phyloP scores from a whole-genome alignment of 2,329 filamentous ascomycete genomes.

The Geosmithia flava region DNA sequence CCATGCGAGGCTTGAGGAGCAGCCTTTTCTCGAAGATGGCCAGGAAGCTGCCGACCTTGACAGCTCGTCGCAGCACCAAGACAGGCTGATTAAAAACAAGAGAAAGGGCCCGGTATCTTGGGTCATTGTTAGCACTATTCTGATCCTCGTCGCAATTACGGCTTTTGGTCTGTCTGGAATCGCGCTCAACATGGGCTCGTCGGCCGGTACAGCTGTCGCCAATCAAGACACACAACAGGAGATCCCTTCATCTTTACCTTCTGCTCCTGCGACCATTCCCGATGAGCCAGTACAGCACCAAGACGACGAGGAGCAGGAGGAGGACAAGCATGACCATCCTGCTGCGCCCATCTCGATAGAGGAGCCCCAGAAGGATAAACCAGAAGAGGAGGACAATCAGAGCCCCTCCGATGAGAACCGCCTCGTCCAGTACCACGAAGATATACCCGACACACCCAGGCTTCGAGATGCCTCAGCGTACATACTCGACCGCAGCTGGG shows the following conservation, averaged over 20 bases:
- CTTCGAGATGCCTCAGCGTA: conserved; percentile 34
- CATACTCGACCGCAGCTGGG: conserved; percentile 43
- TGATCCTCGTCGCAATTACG: conserved; percentile 10
- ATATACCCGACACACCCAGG: conserved; percentile 8
- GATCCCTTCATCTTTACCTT: no score
- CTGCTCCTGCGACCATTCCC: no score
- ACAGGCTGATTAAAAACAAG: neutral
- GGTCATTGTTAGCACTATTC: conserved; percentile 4
- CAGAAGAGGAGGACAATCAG: neutral
- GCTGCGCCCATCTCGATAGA: neutral
- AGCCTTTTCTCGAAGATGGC: conserved; percentile 1
- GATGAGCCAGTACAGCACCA: no score
- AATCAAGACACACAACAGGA: no score
- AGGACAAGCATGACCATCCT: neutral
- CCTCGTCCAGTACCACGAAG: conserved; percentile 11
- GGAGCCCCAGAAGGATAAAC: neutral
- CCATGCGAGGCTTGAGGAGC: neutral
- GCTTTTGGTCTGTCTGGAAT: conserved; percentile 9
- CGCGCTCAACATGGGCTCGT: conserved; percentile 7
- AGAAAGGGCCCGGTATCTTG: neutral
- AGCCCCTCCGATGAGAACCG: conserved; percentile 2
- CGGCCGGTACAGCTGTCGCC: neutral
- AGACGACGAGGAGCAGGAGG: neutral
- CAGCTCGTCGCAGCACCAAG: neutral
- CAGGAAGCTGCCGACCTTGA: neutral